Conservation (phyloP, 73 alveolate species). For the Paramecium tetraurelia region DNA sequence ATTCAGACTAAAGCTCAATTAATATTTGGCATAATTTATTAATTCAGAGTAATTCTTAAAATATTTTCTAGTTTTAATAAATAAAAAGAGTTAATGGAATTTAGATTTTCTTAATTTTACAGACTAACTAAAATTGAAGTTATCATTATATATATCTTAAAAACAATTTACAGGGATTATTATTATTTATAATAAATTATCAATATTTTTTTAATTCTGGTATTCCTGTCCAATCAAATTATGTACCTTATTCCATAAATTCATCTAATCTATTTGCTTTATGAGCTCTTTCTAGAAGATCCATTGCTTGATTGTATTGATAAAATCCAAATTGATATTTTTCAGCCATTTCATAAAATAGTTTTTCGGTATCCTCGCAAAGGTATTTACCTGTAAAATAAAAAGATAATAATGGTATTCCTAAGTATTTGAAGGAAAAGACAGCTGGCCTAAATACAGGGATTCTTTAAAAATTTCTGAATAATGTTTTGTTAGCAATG, state of each 20-base stretch:
- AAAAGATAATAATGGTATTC: conserved; percentile 6
- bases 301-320: conserved; percentile 15
- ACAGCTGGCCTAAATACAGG: conserved; percentile 13
- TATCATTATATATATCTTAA: background rate
- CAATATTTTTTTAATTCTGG: conserved; percentile 44
- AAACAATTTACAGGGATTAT: background rate
- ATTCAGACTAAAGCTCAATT: background rate
- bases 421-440: background rate
- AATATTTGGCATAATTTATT: no score
- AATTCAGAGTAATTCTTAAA: background rate
- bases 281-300: conserved; percentile 28
- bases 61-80: background rate
- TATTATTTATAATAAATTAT: background rate
- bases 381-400: background rate
- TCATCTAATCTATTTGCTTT: conserved; percentile 25
- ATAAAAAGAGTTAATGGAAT: background rate
- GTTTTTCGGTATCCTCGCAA: conserved; percentile 15
- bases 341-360: conserved; percentile 20
- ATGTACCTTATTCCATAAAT: background rate
- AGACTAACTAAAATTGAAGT: background rate
- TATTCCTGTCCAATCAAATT: conserved; percentile 41
- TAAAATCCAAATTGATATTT: conserved; percentile 27
- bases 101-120: background rate
- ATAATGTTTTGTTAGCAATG: background rate
- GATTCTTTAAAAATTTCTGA: background rate